Evolutionary conservation across 371 early-diverging fungal genomes (phyloP), one percentile per base, ranked within the genome.

Genomic region (Syncephalastrum racemosum): DNA sequence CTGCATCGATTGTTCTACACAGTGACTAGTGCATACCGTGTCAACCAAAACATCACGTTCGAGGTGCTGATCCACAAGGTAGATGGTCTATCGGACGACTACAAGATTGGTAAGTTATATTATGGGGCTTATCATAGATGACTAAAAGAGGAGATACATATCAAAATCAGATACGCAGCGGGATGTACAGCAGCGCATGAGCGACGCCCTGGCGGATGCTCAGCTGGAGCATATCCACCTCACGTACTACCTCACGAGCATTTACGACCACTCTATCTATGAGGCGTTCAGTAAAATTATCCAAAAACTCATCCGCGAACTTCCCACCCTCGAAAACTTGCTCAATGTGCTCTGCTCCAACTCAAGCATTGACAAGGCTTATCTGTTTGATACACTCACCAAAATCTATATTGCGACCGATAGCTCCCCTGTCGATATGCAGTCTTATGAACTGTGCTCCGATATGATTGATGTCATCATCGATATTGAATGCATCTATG

Each of bases 31-130:
- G 95, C 95, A 1, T 84, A 89, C 60, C 66, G 83, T 31, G 85
- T 87, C 45, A 97, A 97, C 67, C 86, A 85, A 47, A 81, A 82
- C 58, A 88, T 97, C 14, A 84, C 86, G 0, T 94, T 93, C 72
- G 95, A 97, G 67, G 90, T 97, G 4, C 88, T 97, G 60, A 87
- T 97, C 51, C 95, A 97, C 76, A 97, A 97, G 75, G 93, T 96
- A 15, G 98, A 97, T 67, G 96, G 95, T 18, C 73, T 97, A 53
- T 90, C 91, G 1, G 96, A 96, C 58, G 98, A 97, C 55, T 88
- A 89, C 75, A 93, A 92, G 70, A 87, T 92, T 71, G 94, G 90
- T 90, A 77, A 31, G 64, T 19, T 10, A 7, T 5, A 14, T 18
- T 3, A 51, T 24, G 24, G 20, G 18, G 13, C 25, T 45, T 2